A percentile compares a stretch with the other conserved stretches of the same genome.
Evolutionary conservation across 2,329 filamentous ascomycete species (phyloP).

Genomic region (Aspergillus sp.): DNA sequence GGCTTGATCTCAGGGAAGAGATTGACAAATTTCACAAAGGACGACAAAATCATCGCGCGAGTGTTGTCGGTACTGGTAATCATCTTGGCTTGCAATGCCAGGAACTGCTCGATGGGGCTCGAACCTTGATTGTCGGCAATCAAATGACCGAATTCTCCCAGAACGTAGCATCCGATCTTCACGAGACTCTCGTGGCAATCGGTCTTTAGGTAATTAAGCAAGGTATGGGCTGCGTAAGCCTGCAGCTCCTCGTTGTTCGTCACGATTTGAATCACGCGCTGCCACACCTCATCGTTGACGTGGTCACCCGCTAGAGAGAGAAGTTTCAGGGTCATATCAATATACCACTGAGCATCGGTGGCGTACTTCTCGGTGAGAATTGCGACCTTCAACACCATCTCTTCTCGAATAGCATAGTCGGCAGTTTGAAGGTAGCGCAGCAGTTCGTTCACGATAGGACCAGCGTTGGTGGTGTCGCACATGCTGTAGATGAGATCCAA

Average conservation of each 20-base stretch:
- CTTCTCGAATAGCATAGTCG: slow-evolving; percentile 95
- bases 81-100: slow-evolving; percentile 88
- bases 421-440: slow-evolving; percentile 93
- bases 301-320: slow-evolving; percentile 97
- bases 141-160: slow-evolving; percentile 95
- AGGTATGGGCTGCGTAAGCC: slow-evolving; percentile 91
- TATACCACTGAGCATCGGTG: slow-evolving; percentile 98
- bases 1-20: slow-evolving; percentile 98
- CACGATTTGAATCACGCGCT: slow-evolving; percentile 96
- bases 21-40: slow-evolving; percentile 97
- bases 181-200: slow-evolving; percentile 96
- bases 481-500: slow-evolving; percentile 98
- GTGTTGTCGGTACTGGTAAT: slow-evolving; percentile 85
- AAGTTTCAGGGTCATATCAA: slow-evolving; percentile 90
- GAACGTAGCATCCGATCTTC: slow-evolving; percentile 94
- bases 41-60: slow-evolving; percentile 89
- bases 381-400: slow-evolving; percentile 99
- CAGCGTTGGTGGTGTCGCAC: slow-evolving; percentile 95
- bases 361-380: slow-evolving; percentile 98
- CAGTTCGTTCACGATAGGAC: slow-evolving; percentile 88
- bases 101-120: slow-evolving; percentile 95
- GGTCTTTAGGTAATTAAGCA: slow-evolving; percentile 85
- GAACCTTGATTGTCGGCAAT: slow-evolving; percentile 89
- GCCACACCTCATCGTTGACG: slow-evolving; percentile 98
- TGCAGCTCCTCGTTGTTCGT: slow-evolving; percentile 99